Evolutionary conservation across 805 yeast genomes (phyloP), one percentile per base, ranked within the genome.

Genomic region (Lipomyces chichibuensis): DNA sequence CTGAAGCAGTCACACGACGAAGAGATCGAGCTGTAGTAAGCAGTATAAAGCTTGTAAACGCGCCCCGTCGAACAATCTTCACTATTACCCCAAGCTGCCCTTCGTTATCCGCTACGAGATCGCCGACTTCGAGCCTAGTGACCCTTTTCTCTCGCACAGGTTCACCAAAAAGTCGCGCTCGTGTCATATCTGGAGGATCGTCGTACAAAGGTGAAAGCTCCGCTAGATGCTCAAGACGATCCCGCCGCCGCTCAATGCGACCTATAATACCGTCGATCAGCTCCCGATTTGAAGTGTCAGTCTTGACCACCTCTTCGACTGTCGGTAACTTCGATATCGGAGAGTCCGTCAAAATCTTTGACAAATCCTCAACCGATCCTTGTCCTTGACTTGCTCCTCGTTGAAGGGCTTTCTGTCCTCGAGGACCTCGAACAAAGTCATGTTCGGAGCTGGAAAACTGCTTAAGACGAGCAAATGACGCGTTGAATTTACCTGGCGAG

Each of bases 201-300:
- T 29, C n/a, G 33, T 53, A 66, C 13, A 64, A 37, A 9, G 52
- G 57, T 33, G 70, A 66, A 17, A 49, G 39, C 43, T 49, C 20
- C 23, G 70, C 67, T 9, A 62, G 33, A 29, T 52, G 20, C 53
- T 52, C 58, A 9, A 63, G 62, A 9, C 57, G 54, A 25, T 35
- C 53, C 25, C 63, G 57, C 14, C 70, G 65, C n/a, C 23, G 20
- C 25, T 59, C 61, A n/a, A 64, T 64, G 14, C 63, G 51, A 1
- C 11, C 32, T 6, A 64, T 14, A 17, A 66, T 66, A 35, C 61
- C 60, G 17, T 61, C 57, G n/a, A 65, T 53, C 4, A 59, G 27
- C n/a, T 32, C 20, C 6, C 54, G 46, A 25, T 49, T 52, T 35
- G 46, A 37, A 5, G 29, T 23, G 17, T 52, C 55, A 23, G 29